Conservation (phyloP, 2,329 filamentous ascomycete genomes). For the Akanthomyces muscarius region DNA sequence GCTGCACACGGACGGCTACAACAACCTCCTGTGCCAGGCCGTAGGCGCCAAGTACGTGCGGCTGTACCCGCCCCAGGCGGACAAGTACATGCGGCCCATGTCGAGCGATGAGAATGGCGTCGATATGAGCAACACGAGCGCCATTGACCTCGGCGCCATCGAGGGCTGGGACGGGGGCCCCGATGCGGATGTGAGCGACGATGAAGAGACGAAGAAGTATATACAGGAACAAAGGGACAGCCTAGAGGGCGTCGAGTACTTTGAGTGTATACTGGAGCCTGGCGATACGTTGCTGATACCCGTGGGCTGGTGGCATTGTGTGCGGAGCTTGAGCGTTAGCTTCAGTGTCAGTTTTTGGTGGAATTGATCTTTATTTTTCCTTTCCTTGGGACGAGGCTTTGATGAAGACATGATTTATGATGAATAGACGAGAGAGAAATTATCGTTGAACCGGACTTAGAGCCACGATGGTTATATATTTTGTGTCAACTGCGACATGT, state of each 20-base stretch:
- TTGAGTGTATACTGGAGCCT: conserved; percentile 73
- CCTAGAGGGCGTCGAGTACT: conserved; percentile 52
- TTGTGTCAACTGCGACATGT: background rate
- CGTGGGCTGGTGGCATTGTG: conserved; percentile 97
- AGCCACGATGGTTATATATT: background rate
- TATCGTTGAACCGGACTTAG: no score
- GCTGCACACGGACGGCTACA: conserved; percentile 88
- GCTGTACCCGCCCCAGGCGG: conserved; percentile 69
- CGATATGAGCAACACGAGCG: conserved; percentile 89
- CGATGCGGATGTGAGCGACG: conserved; percentile 13
- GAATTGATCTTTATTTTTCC: conserved; percentile 45
- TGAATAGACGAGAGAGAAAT: background rate
- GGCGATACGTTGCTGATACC: conserved; percentile 89
- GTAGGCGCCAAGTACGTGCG: conserved; percentile 91
- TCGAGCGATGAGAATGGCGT: conserved; percentile 61
- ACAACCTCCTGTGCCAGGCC: conserved; percentile 87
- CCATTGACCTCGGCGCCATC: conserved; percentile 68
- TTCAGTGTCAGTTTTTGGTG: conserved; percentile 99
- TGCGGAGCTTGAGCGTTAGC: conserved; percentile 77
- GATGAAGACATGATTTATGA: background rate
- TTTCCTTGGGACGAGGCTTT: background rate
- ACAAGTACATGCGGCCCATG: conserved; percentile 55
- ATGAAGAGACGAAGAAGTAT: conserved; percentile 27
- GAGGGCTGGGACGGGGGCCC: conserved; percentile 53
- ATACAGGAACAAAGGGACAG: conserved; percentile 34